Percentiles rank a stretch among this genome's conserved stretches.
Evolutionary conservation across 176 grass and related monocot genomes (phyloP).

Genomic region (Musa troglodytarum): DNA sequence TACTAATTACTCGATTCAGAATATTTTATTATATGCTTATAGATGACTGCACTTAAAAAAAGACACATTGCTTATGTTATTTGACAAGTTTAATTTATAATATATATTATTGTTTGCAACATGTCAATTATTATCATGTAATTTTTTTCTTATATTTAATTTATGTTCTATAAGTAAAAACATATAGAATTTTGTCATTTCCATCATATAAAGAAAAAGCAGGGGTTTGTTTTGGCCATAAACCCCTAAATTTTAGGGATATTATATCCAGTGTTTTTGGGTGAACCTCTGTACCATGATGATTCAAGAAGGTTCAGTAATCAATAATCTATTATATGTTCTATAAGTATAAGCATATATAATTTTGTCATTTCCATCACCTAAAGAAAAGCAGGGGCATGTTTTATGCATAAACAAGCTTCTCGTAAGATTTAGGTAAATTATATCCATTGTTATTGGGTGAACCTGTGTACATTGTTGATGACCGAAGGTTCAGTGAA

Average conservation of each 20-base stretch:
- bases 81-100: no score
- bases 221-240: constrained; percentile 26
- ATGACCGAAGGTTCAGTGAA: constrained; percentile 78
- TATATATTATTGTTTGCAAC: no score
- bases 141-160: not conserved
- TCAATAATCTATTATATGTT: not conserved
- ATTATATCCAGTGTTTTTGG: constrained; percentile 16
- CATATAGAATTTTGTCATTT: not conserved
- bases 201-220: not conserved
- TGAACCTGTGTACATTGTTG: constrained; percentile 40
- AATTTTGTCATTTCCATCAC: not conserved
- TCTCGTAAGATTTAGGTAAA: constrained; percentile 50
- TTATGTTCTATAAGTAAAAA: not conserved
- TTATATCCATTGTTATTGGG: constrained; percentile 42
- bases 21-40: no score
- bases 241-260: constrained; percentile 34
- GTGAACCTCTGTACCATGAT: constrained; percentile 1
- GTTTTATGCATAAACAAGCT: constrained; percentile 23
- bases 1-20: no score
- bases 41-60: no score
- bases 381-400: constrained; percentile 8
- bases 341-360: not conserved
- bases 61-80: no score
- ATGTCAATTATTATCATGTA: constrained; percentile 2
- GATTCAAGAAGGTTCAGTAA: not conserved